phyloP scores from a whole-genome alignment of 257 asterid genomes.

The Voacanga thouarsii region DNA sequence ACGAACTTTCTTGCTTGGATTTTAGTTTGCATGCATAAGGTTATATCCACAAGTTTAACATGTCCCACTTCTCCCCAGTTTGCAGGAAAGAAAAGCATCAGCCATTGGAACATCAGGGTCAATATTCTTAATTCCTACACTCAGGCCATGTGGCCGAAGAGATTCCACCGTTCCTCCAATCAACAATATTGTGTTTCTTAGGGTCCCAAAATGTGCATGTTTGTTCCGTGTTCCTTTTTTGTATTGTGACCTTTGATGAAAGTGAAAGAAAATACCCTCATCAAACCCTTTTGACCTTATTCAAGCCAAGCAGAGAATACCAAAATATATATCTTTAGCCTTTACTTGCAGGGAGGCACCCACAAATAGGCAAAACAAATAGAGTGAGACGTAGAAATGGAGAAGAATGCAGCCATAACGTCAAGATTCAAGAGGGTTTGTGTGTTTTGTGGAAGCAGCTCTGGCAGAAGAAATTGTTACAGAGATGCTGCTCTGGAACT shows the following conservation, averaged over 20 bases:
- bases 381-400: slow-evolving; percentile 4
- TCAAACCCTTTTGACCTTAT: neutral
- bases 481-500: slow-evolving; percentile 47
- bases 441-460: slow-evolving; percentile 56
- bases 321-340: neutral
- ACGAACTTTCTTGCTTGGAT: no score
- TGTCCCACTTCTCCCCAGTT: neutral
- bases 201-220: slow-evolving; percentile 16
- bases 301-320: neutral
- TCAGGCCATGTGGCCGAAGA: slow-evolving; percentile 15
- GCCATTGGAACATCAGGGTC: no score
- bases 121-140: no score
- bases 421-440: slow-evolving; percentile 50
- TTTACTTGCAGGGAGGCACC: neutral
- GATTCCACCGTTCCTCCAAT: slow-evolving; percentile 13
- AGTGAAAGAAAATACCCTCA: neutral
- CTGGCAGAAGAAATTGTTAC: slow-evolving; percentile 41
- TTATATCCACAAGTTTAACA: neutral
- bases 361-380: neutral
- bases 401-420: slow-evolving; percentile 23
- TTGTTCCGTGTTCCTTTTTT: slow-evolving; percentile 8
- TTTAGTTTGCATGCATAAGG: no score
- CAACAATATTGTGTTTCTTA: neutral
- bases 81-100: neutral
- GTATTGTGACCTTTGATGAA: neutral